phyloP scores from a whole-genome alignment of 164 flowering plant species.

The Pachysandra terminalis region DNA sequence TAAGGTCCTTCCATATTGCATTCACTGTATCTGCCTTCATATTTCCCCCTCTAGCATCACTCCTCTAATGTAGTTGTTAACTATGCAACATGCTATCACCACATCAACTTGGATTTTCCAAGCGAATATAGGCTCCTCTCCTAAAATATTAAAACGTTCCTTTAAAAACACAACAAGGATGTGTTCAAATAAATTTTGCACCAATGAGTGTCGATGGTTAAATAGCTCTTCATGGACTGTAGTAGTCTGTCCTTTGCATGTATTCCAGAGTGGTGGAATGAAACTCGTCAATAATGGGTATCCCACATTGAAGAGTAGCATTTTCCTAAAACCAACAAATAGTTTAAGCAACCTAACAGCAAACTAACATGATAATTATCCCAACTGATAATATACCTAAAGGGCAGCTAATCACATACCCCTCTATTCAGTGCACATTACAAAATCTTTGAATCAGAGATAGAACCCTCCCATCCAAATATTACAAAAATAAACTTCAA shows the following conservation, averaged over 20 bases:
- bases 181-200: constrained; percentile 7
- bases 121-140: neutral
- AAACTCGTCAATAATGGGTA: neutral
- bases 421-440: constrained; percentile 4
- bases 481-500: constrained; percentile 7
- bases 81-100: neutral
- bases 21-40: neutral
- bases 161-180: constrained; percentile 7
- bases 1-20: neutral
- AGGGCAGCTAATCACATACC: neutral
- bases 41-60: neutral
- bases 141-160: neutral
- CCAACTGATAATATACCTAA: neutral
- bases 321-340: neutral
- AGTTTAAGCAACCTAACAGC: neutral
- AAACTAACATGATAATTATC: too few species aligned
- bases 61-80: neutral
- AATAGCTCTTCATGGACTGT: constrained; percentile 2
- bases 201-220: constrained; percentile 1
- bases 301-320: constrained; percentile 2
- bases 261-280: constrained; percentile 1
- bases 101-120: neutral
- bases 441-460: constrained; percentile 5
- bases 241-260: neutral
- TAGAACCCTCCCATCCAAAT: constrained; percentile 5